These are phyloP conservation scores for Suhomyces sp. DNA, from an alignment of 805 yeast genomes.

Conservation along the genomic window DNA sequence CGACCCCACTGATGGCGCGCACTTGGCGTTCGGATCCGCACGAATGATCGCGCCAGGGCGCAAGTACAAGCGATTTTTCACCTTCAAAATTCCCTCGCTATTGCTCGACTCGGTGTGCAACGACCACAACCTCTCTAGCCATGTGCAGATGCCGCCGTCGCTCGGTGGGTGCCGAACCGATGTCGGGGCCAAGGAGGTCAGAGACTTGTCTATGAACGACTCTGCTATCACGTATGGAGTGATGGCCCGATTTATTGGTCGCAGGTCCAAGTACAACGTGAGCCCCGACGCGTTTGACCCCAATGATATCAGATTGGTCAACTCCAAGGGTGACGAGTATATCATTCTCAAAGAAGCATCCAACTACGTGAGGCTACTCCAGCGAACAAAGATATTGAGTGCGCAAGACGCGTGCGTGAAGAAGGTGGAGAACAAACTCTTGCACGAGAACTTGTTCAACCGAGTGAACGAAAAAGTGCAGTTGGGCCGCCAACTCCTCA, in stretches of 20 bases:
- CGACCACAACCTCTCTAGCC: conserved; percentile 27
- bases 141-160: conserved; percentile 37
- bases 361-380: conserved; percentile 26
- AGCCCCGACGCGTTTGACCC: conserved; percentile 8
- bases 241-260: conserved; percentile 37
- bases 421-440: conserved; percentile 17
- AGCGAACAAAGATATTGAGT: conserved; percentile 13
- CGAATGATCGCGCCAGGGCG: conserved; percentile 18
- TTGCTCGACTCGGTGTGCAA: conserved; percentile 38
- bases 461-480: conserved; percentile 29
- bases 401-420: conserved; percentile 15
- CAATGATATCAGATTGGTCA: conserved; percentile 24
- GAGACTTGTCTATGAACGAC: conserved; percentile 28
- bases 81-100: conserved; percentile 37
- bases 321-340: conserved; percentile 38
- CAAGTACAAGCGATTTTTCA: conserved; percentile 37
- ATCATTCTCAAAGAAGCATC: conserved; percentile 33
- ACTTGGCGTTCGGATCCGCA: conserved; percentile 14
- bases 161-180: conserved; percentile 16
- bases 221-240: conserved; percentile 32
- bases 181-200: conserved; percentile 5
- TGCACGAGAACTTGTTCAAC: conserved; percentile 22
- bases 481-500: conserved; percentile 19
- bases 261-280: conserved; percentile 31
- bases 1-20: conserved; percentile 29